A percentile compares a stretch with the other conserved stretches of the same genome.
phyloP scores from a whole-genome alignment of 2,329 filamentous ascomycete species.

The Alternaria triticina region DNA sequence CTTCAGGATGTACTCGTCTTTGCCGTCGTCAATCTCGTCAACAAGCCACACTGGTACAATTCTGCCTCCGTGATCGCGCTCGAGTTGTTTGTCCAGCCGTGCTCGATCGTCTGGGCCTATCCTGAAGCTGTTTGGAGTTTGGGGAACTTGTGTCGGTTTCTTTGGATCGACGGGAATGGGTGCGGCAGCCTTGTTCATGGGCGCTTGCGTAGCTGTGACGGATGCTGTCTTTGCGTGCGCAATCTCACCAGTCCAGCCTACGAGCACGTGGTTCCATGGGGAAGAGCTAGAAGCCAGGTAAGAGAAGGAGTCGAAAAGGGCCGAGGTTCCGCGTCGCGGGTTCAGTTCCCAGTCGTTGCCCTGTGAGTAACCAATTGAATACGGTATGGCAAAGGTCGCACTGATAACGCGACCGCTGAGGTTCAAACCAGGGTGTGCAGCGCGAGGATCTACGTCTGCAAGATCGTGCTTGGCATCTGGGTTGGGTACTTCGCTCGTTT shows the following conservation, averaged over 20 bases:
- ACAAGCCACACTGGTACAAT: slow-evolving; percentile 89
- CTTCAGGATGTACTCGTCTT: slow-evolving; percentile 73
- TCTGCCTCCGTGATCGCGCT: slow-evolving; percentile 74
- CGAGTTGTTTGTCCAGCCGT: slow-evolving; percentile 75
- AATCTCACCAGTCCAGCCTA: slow-evolving; percentile 91
- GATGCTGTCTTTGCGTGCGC: slow-evolving; percentile 39
- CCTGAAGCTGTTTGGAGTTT: slow-evolving; percentile 71
- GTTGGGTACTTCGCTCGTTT: slow-evolving; percentile 56
- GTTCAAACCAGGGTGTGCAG: slow-evolving; percentile 62
- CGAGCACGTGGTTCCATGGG: slow-evolving; percentile 88
- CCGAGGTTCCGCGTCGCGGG: slow-evolving; percentile 83
- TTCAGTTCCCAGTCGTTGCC: slow-evolving; percentile 70
- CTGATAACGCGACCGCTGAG: slow-evolving; percentile 69
- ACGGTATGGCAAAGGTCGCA: slow-evolving; percentile 68
- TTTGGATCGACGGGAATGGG: slow-evolving; percentile 75
- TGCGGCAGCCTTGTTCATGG: slow-evolving; percentile 74
- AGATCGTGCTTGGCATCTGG: slow-evolving; percentile 48
- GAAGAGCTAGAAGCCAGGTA: slow-evolving; percentile 84
- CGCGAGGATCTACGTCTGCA: slow-evolving; percentile 60
- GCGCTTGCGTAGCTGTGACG: slow-evolving; percentile 54
- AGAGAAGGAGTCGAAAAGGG: slow-evolving; percentile 88
- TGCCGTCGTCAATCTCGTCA: slow-evolving; percentile 73
- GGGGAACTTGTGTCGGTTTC: slow-evolving; percentile 62
- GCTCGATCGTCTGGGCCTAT: slow-evolving; percentile 73
- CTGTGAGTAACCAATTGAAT: slow-evolving; percentile 61